A percentile compares a stretch with the other conserved stretches of the same genome.
Evolutionary conservation across 805 yeast species (phyloP).

Genomic region (Danielia reshetovae): DNA sequence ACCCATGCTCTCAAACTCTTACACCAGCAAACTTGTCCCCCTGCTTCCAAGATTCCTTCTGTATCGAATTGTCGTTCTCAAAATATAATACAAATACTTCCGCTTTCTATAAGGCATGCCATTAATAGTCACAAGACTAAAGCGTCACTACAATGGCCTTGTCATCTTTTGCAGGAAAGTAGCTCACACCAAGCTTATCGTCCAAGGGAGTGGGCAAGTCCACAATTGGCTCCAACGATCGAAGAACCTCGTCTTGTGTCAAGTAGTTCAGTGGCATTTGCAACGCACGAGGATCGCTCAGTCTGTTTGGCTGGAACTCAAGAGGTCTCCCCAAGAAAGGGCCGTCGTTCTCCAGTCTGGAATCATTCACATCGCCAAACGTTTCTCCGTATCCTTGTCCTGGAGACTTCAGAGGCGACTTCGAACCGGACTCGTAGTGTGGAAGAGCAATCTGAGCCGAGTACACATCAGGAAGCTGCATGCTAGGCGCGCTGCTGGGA

Average conservation of each 20-base stretch:
- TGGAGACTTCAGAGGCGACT: background rate
- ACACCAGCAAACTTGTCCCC: too few relatives aligned
- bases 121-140: too few relatives aligned
- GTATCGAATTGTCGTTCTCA: too few relatives aligned
- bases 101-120: too few relatives aligned
- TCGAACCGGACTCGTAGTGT: background rate
- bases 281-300: too few relatives aligned
- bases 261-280: constrained; percentile 1
- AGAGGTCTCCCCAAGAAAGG: background rate
- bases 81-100: too few relatives aligned
- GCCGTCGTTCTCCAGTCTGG: background rate
- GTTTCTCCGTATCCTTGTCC: background rate
- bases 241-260: background rate
- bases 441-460: constrained; percentile 2
- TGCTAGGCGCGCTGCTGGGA: constrained; percentile 4
- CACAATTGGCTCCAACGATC: constrained; percentile 19
- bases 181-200: constrained; percentile 8
- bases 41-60: too few relatives aligned
- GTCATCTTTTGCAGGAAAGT: background rate
- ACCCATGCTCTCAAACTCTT: too few relatives aligned
- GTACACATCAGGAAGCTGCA: constrained; percentile 4
- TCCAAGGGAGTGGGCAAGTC: constrained; percentile 27
- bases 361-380: background rate
- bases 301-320: background rate
- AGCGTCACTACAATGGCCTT: too few relatives aligned